These are phyloP conservation scores for Thalassiosira allenii DNA, from an alignment of 352 stramenopile species.

Conservation along the genomic window DNA sequence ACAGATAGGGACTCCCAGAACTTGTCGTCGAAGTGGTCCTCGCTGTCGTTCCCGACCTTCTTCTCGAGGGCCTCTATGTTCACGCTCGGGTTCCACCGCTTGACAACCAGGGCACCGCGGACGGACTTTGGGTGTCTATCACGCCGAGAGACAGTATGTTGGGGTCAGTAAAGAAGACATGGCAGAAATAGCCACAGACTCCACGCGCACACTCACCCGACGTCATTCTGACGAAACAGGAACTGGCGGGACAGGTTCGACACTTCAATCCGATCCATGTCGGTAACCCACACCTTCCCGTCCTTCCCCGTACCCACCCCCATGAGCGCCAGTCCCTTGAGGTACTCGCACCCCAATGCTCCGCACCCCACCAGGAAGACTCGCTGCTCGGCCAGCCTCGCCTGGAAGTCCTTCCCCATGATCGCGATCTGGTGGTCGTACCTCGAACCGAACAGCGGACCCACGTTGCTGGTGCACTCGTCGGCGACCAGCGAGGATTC, in stretches of 20 bases:
- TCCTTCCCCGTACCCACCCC: slow-evolving; percentile 88
- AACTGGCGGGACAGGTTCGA: slow-evolving; percentile 98
- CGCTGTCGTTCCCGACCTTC: slow-evolving; percentile 89
- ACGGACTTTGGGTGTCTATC: slow-evolving; percentile 93
- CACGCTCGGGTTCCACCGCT: slow-evolving; percentile 94
- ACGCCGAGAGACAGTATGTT: too few species aligned
- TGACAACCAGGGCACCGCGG: slow-evolving; percentile 89
- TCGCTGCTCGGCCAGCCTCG: slow-evolving; percentile 89
- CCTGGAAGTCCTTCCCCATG: slow-evolving; percentile 86
- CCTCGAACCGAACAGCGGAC: slow-evolving; percentile 82
- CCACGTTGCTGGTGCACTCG: slow-evolving; percentile 59
- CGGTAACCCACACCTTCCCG: slow-evolving; percentile 93
- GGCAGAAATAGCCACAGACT: too few species aligned
- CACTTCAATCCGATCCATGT: slow-evolving; percentile 98
- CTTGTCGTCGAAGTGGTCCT: slow-evolving; percentile 95
- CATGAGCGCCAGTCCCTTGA: slow-evolving; percentile 99
- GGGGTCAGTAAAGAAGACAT: too few species aligned
- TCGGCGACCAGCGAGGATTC: slow-evolving; percentile 53
- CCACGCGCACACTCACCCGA: too few species aligned
- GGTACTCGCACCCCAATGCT: slow-evolving; percentile 97
- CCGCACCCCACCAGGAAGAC: slow-evolving; percentile 96
- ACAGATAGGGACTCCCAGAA: slow-evolving; percentile 95
- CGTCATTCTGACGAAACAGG: slow-evolving; percentile 96
- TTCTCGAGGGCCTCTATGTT: slow-evolving; percentile 82
- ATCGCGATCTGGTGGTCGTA: slow-evolving; percentile 95